Evolutionary conservation across 345 rosid genomes (phyloP).

Genomic region (Excoecaria cochinchinensis): DNA sequence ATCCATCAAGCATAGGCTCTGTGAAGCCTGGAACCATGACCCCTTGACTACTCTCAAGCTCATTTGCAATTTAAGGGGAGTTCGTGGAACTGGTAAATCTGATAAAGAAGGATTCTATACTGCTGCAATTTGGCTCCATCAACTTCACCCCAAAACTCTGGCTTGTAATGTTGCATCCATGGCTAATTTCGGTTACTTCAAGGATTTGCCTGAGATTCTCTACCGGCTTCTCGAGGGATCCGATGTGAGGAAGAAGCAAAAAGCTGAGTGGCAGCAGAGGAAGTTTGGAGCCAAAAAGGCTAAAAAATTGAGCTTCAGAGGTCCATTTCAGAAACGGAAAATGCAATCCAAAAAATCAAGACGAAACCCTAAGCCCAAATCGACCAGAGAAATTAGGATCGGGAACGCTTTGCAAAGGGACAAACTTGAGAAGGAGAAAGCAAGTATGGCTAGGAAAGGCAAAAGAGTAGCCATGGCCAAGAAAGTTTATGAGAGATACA

Average conservation of each 20-base stretch:
- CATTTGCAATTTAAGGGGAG: slow-evolving; percentile 64
- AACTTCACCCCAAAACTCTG: slow-evolving; percentile 56
- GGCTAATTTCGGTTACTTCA: slow-evolving; percentile 52
- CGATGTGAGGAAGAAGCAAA: slow-evolving; percentile 42
- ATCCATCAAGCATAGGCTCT: slow-evolving; percentile 27
- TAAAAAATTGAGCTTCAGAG: neutral
- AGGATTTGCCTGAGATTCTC: slow-evolving; percentile 62
- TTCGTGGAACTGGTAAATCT: slow-evolving; percentile 61
- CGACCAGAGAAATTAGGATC: slow-evolving; percentile 16
- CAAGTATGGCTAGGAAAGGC: slow-evolving; percentile 38
- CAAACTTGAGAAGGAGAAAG: slow-evolving; percentile 36
- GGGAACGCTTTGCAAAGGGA: slow-evolving; percentile 22
- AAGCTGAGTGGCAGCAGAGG: slow-evolving; percentile 36
- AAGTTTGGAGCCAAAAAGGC: slow-evolving; percentile 1
- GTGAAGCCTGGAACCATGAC: slow-evolving; percentile 45
- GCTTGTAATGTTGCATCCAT: slow-evolving; percentile 42
- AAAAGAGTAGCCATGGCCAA: slow-evolving; percentile 43
- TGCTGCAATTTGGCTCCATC: slow-evolving; percentile 59
- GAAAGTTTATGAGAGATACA: slow-evolving; percentile 36
- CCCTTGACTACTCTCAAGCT: slow-evolving; percentile 56
- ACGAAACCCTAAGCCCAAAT: neutral
- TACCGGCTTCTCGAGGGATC: slow-evolving; percentile 52
- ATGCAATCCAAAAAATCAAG: neutral
- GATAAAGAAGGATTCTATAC: slow-evolving; percentile 66
- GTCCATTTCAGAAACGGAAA: slow-evolving; percentile 1